Conservation (phyloP, 129 eudicot genomes). For the Flaveria sonorensis region DNA sequence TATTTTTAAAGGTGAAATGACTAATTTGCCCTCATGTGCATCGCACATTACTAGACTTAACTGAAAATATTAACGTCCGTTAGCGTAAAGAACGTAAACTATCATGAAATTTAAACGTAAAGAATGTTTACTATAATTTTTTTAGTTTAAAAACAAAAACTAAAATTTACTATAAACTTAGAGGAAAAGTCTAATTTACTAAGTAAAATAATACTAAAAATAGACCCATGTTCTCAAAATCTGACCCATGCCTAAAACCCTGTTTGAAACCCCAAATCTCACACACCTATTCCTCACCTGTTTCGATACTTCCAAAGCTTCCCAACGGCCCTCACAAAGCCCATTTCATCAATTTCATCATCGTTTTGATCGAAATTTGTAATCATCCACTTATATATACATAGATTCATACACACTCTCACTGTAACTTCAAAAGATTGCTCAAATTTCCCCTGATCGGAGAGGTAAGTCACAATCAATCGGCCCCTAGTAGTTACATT, state of each 20-base stretch:
- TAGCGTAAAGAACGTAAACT: too few relatives aligned
- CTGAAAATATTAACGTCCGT: too few relatives aligned
- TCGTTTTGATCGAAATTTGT: constrained; percentile 33
- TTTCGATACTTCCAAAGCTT: constrained; percentile 35
- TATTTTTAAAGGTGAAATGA: too few relatives aligned
- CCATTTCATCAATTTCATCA: not conserved
- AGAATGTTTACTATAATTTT: too few relatives aligned
- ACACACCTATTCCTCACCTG: not conserved
- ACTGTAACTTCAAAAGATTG: not conserved
- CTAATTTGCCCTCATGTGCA: too few relatives aligned
- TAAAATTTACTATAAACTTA: too few relatives aligned
- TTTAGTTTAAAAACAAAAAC: too few relatives aligned
- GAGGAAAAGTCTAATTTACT: too few relatives aligned
- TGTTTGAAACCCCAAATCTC: not conserved
- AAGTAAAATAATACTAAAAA: too few relatives aligned
- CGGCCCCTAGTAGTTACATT: not conserved
- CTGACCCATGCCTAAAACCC: constrained; percentile 5
- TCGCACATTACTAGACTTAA: too few relatives aligned
- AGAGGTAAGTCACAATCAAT: constrained; percentile 1
- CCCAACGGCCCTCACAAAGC: constrained; percentile 28
- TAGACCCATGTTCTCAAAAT: too few relatives aligned
- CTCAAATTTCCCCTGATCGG: not conserved
- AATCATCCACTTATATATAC: not conserved
- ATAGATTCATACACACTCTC: not conserved
- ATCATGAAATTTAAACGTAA: too few relatives aligned